Evolutionary conservation across 306 rosid genomes (phyloP).

Genomic region (Quercus glauca): DNA sequence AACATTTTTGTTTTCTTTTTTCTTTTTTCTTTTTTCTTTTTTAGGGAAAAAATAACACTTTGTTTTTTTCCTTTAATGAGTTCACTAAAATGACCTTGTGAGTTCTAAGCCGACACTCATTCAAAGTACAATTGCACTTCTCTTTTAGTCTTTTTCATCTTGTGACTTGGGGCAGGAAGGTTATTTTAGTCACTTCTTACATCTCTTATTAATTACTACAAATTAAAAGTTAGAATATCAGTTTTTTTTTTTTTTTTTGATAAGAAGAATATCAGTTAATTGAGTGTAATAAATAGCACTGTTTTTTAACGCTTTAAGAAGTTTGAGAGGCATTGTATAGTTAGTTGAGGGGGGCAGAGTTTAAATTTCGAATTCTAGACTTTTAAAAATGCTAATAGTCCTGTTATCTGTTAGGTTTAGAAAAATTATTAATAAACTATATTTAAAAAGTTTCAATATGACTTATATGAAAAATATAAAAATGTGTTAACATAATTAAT

Average conservation of each 20-base stretch:
- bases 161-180: neutral
- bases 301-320: neutral
- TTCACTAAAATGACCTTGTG: conserved; percentile 36
- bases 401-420: fast-evolving
- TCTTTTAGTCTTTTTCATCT: neutral
- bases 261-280: no score
- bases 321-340: neutral
- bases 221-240: no score
- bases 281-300: no score
- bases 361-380: no score
- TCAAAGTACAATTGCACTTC: neutral
- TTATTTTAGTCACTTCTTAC: neutral
- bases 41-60: neutral
- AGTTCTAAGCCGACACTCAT: conserved; percentile 1
- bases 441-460: fast-evolving
- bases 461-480: no score
- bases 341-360: neutral
- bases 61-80: neutral
- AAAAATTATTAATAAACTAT: no score
- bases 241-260: no score
- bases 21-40: no score
- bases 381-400: no score
- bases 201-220: no score
- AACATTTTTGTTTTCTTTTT: no score
- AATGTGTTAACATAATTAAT: no score